These are phyloP conservation scores for Plasmodium cynomolgi DNA, from an alignment of 169 alveolate species.

Conservation along the genomic window DNA sequence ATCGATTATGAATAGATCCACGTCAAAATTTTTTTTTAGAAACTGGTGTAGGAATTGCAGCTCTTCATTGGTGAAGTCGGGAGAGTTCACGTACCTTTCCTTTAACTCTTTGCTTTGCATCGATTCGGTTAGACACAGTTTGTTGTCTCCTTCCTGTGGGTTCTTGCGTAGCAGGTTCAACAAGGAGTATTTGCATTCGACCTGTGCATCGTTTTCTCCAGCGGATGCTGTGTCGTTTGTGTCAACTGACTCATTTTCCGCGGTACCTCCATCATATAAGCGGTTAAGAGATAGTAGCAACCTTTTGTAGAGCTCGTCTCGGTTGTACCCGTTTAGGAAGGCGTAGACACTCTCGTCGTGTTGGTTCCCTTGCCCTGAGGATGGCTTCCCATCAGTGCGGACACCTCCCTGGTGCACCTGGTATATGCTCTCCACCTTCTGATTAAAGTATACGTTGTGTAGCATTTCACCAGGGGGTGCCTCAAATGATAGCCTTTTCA, in stretches of 20 bases:
- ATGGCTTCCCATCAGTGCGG: not conserved
- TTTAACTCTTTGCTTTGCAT: not conserved
- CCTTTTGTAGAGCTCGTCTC: slow-evolving; percentile 21
- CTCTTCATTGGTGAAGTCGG: slow-evolving; percentile 56
- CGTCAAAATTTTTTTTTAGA: slow-evolving; percentile 16
- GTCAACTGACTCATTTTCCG: not conserved
- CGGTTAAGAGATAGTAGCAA: slow-evolving; percentile 4
- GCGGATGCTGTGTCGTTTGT: not conserved
- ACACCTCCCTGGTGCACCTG: not conserved
- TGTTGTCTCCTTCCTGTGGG: not conserved
- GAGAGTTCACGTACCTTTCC: slow-evolving; percentile 8
- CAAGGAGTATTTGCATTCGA: not conserved
- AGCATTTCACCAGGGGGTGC: not conserved
- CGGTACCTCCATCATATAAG: not conserved
- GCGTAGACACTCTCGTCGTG: not conserved
- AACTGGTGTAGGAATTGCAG: slow-evolving; percentile 12
- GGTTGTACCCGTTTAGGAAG: slow-evolving; percentile 8
- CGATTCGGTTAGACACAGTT: slow-evolving; percentile 6
- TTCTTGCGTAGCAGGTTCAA: not conserved
- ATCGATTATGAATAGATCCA: slow-evolving; percentile 34
- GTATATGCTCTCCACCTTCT: slow-evolving; percentile 9
- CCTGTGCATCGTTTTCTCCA: not conserved
- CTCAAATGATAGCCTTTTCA: slow-evolving; percentile 15
- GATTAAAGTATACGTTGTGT: slow-evolving; percentile 32
- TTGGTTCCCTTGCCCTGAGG: not conserved